phyloP scores from a whole-genome alignment of 1,284 basidiomycete species.

The Takashimella koratensis region DNA sequence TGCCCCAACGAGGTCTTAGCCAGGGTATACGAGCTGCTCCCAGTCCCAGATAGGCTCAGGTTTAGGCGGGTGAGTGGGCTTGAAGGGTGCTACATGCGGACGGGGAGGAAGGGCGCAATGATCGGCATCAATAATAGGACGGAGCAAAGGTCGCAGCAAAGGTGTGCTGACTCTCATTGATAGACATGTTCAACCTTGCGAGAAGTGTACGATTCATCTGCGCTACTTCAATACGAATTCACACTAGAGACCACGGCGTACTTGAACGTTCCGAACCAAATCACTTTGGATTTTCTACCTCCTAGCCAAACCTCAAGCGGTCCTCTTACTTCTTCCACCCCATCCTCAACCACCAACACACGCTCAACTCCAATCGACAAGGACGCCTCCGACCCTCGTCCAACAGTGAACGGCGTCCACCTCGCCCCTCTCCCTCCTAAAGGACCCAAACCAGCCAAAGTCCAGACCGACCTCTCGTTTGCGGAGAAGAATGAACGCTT shows the following conservation, averaged over 20 bases:
- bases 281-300: background rate
- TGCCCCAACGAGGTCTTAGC: background rate
- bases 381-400: constrained; percentile 6
- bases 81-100: too few relatives aligned
- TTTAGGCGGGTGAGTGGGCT: background rate
- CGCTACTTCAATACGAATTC: constrained; percentile 27
- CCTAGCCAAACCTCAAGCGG: too few relatives aligned
- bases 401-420: constrained; percentile 13
- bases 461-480: constrained; percentile 11
- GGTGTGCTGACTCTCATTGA: too few relatives aligned
- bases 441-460: constrained; percentile 7
- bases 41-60: background rate
- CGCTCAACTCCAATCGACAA: background rate
- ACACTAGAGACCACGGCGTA: constrained; percentile 23
- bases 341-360: background rate
- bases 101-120: too few relatives aligned
- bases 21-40: background rate
- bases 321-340: background rate
- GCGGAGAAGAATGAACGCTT: constrained; percentile 28
- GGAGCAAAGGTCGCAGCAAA: too few relatives aligned
- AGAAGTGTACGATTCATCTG: constrained; percentile 6
- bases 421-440: constrained; percentile 18
- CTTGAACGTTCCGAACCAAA: constrained; percentile 23
- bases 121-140: too few relatives aligned
- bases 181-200: background rate